Percentiles rank a stretch among this genome's conserved stretches.
Evolutionary conservation across 208 protist genomes (phyloP).

Genomic region (Herpetomonas samuelpessoai): DNA sequence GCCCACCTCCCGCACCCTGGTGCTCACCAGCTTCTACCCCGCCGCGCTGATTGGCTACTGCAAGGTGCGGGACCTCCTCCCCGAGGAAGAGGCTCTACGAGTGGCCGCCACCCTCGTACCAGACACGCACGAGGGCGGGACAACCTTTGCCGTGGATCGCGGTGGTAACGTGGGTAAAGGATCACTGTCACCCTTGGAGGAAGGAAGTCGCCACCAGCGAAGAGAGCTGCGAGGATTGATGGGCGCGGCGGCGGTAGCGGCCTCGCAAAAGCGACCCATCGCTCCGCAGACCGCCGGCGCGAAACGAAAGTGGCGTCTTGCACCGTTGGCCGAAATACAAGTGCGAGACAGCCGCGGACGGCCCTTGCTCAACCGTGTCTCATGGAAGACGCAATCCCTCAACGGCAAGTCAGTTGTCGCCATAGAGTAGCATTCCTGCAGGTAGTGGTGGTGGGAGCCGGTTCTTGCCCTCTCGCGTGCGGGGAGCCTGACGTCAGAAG

Average conservation of each 20-base stretch:
- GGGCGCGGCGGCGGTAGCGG: conserved; percentile 28
- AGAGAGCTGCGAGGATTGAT: conserved; percentile 37
- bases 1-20: conserved; percentile 25
- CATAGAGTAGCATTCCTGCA: neutral
- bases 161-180: no score
- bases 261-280: conserved; percentile 15
- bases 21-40: conserved; percentile 46
- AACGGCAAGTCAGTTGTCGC: neutral
- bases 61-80: conserved; percentile 32
- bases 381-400: conserved; percentile 10
- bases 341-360: conserved; percentile 12
- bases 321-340: conserved; percentile 12
- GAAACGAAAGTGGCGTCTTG: conserved; percentile 13
- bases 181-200: no score
- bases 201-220: conserved; percentile 32
- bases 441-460: no score
- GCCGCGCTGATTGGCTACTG: conserved; percentile 43
- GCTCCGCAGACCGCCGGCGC: conserved; percentile 11
- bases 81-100: conserved; percentile 17
- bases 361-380: conserved; percentile 12
- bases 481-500: no score
- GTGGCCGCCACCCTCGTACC: conserved; percentile 10
- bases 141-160: no score
- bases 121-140: no score
- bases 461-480: no score